These are phyloP conservation scores for Carpinus viminea DNA, from an alignment of 306 rosid species.

Conservation along the genomic window DNA sequence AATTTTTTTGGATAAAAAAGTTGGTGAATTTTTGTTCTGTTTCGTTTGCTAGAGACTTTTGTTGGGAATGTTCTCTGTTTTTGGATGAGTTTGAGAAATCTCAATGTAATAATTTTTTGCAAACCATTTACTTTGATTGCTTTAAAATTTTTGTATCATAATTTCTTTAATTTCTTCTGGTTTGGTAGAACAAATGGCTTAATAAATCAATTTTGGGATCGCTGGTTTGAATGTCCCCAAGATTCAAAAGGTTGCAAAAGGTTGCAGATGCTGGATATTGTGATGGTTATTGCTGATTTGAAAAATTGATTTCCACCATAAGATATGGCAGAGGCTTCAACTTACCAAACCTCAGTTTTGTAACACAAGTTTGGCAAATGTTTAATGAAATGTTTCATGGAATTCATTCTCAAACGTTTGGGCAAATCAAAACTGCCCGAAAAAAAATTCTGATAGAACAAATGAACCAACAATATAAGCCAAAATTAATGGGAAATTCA, in stretches of 20 bases:
- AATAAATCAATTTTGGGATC: slow-evolving; percentile 74
- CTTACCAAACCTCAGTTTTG: slow-evolving; percentile 21
- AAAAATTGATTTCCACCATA: background rate
- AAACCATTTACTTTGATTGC: background rate
- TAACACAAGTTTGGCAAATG: background rate
- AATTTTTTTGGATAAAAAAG: no score
- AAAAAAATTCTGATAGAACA: no score
- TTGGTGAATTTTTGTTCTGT: no score
- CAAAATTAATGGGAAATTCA: no score
- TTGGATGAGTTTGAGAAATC: no score
- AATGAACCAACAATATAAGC: no score
- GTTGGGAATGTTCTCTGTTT: no score
- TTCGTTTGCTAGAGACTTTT: no score
- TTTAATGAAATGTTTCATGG: no score
- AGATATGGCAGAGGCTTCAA: slow-evolving; percentile 30
- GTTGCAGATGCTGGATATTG: slow-evolving; percentile 90
- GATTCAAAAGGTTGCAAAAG: slow-evolving; percentile 47
- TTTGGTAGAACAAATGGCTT: slow-evolving; percentile 73
- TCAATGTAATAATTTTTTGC: slow-evolving; percentile 47
- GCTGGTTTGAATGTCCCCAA: slow-evolving; percentile 93
- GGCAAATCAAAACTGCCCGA: no score
- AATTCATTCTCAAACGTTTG: no score
- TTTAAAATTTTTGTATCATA: background rate
- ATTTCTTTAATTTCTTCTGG: slow-evolving; percentile 8
- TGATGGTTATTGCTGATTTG: slow-evolving; percentile 39